phyloP scores from a whole-genome alignment of 2,329 filamentous ascomycete species.

The Scedosporium dehoogii region DNA sequence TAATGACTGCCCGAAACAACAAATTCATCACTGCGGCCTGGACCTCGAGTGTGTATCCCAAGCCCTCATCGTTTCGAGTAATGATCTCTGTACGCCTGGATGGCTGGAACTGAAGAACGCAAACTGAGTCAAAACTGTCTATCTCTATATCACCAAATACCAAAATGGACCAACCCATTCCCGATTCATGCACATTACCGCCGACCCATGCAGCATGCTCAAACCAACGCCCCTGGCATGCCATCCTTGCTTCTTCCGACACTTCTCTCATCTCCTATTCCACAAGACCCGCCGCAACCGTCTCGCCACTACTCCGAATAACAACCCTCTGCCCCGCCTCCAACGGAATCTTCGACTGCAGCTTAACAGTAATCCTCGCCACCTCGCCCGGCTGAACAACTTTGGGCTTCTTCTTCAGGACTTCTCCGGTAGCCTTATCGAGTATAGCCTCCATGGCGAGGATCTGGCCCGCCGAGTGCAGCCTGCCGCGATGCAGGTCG shows the following conservation, averaged over 20 bases:
- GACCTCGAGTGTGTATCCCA: no score
- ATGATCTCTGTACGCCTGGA: no score
- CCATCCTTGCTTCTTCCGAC: not conserved
- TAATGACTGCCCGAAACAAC: no score
- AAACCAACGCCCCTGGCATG: no score
- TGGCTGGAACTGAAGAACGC: no score
- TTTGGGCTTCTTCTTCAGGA: conserved; percentile 73
- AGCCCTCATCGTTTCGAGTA: no score
- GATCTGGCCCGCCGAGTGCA: conserved; percentile 71
- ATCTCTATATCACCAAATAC: no score
- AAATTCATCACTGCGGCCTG: no score
- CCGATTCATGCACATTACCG: not conserved
- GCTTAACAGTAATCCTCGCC: conserved; percentile 65
- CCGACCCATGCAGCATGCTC: not conserved
- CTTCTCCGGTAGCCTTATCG: conserved; percentile 68
- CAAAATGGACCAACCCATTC: not conserved
- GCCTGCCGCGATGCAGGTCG: conserved; percentile 76
- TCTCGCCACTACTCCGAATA: conserved; percentile 68
- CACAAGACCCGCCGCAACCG: conserved; percentile 77
- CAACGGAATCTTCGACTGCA: conserved; percentile 65
- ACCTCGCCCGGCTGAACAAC: conserved; percentile 72
- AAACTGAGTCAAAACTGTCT: no score
- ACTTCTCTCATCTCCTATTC: conserved; percentile 38
- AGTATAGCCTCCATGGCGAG: conserved; percentile 60
- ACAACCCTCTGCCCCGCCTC: conserved; percentile 75